Percentiles rank a stretch among this genome's conserved stretches.
These are phyloP conservation scores for Hypholoma sublateritium DNA, from an alignment of 768 basidiomycete genomes.

Conservation along the genomic window DNA sequence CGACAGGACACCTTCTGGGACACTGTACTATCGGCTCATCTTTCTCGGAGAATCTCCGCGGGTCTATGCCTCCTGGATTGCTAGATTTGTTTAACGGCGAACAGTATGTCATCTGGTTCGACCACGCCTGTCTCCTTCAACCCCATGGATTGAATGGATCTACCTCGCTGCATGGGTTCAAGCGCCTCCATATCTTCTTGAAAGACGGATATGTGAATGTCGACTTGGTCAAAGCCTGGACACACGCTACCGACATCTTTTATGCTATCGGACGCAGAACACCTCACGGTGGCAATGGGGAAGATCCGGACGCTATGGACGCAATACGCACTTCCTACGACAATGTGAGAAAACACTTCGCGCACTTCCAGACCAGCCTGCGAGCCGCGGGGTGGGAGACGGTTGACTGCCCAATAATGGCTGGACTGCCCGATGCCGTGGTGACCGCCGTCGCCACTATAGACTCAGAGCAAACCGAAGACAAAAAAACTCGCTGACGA, in stretches of 20 bases:
- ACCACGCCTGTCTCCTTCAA: slow-evolving; percentile 22
- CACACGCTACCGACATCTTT: slow-evolving; percentile 40
- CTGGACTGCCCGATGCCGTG: slow-evolving; percentile 30
- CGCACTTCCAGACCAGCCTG: slow-evolving; percentile 6
- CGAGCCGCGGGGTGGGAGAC: slow-evolving; percentile 8
- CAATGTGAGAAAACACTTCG: background rate
- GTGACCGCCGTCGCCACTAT: slow-evolving; percentile 15
- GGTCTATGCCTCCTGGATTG: slow-evolving; percentile 27
- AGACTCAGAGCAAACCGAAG: slow-evolving; percentile 9
- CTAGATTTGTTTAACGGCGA: slow-evolving; percentile 43
- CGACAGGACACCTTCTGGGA: slow-evolving; percentile 37
- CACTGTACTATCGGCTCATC: slow-evolving; percentile 52
- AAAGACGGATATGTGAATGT: slow-evolving; percentile 45
- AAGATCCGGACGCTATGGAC: background rate
- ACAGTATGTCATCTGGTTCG: slow-evolving; percentile 56
- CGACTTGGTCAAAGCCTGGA: slow-evolving; percentile 62
- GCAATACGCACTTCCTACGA: background rate
- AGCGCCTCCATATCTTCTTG: slow-evolving; percentile 44
- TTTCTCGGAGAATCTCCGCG: slow-evolving; percentile 32
- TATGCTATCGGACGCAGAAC: background rate
- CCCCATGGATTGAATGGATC: background rate
- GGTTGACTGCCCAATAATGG: slow-evolving; percentile 28
- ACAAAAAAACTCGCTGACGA: slow-evolving; percentile 20
- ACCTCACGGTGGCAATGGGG: background rate
- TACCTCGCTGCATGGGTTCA: slow-evolving; percentile 12